Conservation (phyloP, 345 rosid species). For the Hibiscus mutabilis region DNA sequence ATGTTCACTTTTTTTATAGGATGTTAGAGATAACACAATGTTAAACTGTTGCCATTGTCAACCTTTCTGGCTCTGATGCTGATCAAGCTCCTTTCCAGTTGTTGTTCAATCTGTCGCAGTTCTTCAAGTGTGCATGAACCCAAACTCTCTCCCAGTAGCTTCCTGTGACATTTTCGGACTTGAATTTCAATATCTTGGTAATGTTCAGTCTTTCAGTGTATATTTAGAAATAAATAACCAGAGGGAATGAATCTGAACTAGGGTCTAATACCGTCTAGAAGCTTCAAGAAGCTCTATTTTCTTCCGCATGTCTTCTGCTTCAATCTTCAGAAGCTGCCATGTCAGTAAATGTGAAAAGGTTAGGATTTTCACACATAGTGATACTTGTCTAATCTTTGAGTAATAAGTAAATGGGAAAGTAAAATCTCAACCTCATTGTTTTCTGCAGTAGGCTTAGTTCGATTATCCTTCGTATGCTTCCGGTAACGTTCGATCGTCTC, state of each 20-base stretch:
- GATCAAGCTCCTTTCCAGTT: conserved; percentile 51
- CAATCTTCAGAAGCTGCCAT: conserved; percentile 67
- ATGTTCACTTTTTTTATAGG: neutral
- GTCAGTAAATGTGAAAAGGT: conserved; percentile 4
- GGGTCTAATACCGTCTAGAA: conserved; percentile 48
- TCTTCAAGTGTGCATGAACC: conserved; percentile 49
- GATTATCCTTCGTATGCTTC: conserved; percentile 23
- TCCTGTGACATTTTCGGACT: conserved; percentile 26
- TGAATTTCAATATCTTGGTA: neutral
- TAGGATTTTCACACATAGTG: neutral
- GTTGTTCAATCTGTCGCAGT: conserved; percentile 53
- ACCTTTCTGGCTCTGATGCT: conserved; percentile 57
- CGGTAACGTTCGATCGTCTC: conserved; percentile 31
- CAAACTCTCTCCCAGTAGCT: conserved; percentile 52
- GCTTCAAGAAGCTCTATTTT: conserved; percentile 76
- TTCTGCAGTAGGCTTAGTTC: conserved; percentile 18
- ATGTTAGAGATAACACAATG: neutral
- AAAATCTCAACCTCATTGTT: conserved; percentile 23
- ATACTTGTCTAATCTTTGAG: too few relatives aligned
- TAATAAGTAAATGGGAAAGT: neutral
- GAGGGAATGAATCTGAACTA: neutral
- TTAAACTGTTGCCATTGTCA: neutral
- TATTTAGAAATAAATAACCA: neutral
- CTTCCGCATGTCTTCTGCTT: conserved; percentile 64
- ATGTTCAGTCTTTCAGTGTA: neutral